phyloP scores from a whole-genome alignment of 176 grass and related monocot species.

The Carex cristatella region DNA sequence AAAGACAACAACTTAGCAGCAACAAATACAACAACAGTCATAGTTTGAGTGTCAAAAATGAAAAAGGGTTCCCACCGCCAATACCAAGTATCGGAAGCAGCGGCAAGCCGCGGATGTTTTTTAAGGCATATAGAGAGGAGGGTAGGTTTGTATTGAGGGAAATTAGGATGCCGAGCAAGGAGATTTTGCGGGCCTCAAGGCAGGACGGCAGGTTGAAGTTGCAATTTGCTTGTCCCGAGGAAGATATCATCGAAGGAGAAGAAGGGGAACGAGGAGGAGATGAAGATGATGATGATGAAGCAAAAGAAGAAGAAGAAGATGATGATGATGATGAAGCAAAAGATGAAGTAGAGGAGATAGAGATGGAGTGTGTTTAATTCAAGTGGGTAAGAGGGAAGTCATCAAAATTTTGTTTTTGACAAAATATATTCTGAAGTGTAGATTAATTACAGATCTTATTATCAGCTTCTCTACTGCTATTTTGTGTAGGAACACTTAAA shows the following conservation, averaged over 20 bases:
- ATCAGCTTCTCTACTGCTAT: neutral
- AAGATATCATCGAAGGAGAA: neutral
- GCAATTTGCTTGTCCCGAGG: conserved; percentile 31
- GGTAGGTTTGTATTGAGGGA: conserved; percentile 62
- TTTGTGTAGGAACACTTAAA: neutral
- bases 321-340: neutral
- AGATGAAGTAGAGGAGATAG: neutral
- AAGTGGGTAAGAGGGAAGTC: neutral
- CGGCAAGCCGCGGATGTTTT: conserved; percentile 58
- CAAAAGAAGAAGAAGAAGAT: neutral
- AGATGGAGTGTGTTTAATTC: neutral
- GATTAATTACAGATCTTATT: neutral
- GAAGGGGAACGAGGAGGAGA: neutral
- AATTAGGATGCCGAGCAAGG: conserved; percentile 59
- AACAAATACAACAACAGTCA: neutral
- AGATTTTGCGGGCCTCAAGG: conserved; percentile 53
- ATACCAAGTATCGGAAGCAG: conserved; percentile 53
- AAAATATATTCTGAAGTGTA: neutral
- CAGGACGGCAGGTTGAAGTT: conserved; percentile 64
- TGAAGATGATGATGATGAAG: neutral
- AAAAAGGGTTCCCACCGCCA: conserved; percentile 51
- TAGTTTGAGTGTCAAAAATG: neutral
- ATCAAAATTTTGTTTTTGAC: neutral
- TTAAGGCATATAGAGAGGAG: conserved; percentile 42
- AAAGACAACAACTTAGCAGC: neutral